Evolutionary conservation across 2,329 filamentous ascomycete genomes (phyloP), one percentile per base, ranked within the genome.

Genomic region (Fusarium domesticum): DNA sequence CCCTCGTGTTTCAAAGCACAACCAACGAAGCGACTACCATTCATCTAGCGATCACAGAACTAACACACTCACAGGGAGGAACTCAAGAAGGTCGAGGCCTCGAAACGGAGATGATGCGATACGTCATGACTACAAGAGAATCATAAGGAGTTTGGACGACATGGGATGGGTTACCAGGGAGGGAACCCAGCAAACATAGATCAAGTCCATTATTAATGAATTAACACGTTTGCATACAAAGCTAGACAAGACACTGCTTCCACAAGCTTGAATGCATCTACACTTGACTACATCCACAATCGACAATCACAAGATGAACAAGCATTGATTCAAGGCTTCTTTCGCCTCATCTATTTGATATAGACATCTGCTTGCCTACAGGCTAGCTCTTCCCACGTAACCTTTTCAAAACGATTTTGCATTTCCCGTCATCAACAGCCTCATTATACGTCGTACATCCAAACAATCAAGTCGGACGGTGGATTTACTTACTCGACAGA

Each of bases 41-140:
- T n/a, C n/a, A n/a, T n/a, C n/a, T n/a, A n/a, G n/a, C n/a, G n/a
- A n/a, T n/a, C n/a, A n/a, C 25, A 2, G 28, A 15, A 17, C 52
- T 60, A 47, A 60, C 4, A 0, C 4, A 6, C 2, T 4, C 6
- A 47, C 54, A 91, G 87, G 72, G 88, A 96, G 70, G 92, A 97
- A 69, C 73, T 96, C 54, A 95, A 95, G 78, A 96, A 96, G 73
- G 88, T 96, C 62, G 89, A 93, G 67, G 79, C 83, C 32, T 76
- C 81, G 50, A 88, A 87, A 73, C 79, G 80, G 60, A 74, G 77
- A 72, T 81, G 56, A 58, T 35, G 30, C 35, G 31, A 16, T 23
- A 34, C 17, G 23, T 16, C 19, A 25, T 28, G 12, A 25, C 41
- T 18, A 14, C 66, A 63, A 56, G 58, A 48, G 32, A 43, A 39